Base-by-base conservation (phyloP, 345 rosid species). In the Moricandia arvensis region DNA sequence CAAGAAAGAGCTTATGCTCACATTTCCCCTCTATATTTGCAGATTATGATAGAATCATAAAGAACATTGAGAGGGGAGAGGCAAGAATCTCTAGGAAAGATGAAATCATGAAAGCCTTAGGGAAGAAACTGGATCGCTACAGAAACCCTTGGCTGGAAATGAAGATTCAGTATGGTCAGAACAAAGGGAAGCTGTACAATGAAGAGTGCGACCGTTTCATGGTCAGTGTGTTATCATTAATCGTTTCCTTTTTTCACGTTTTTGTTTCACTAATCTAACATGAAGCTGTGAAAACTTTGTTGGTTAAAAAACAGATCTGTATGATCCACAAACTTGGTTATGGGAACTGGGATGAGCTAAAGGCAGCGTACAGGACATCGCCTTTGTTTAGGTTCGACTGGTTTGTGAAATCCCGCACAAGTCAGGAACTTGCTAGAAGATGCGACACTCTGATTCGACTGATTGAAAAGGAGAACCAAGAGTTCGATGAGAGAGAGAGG, bases 291-390 rank as follows among this genome's bases (percentile, higher is more conserved):
- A 45, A 21, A 34, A 35, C 24, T 71, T 63, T 53, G 62, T 21
- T 37, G 34, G 15, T 57, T 3, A 13, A 71, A 21, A 47, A 29
- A 59, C 87, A 96, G 99, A 89, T 96, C 27, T 96, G 99, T 87
- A 96, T 91, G 98, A 91, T 93, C 72, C 97, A 96, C 87, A 96
- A 96, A 82, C 96, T 96, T 79, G 99, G 99, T 2, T 96, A 96
- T 83, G 98, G 98, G 47, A 93, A 96, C 43, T 96, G 99, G 98
- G 99, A 96, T 68, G 99, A 96, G 82, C 90, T 96, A 37, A 96
- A 96, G 83, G 93, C 98, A 41, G 98, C 98, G 35, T 93, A 91
- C 81, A 91, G 98, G 58, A 91, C 94, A 6, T 89, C 97, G 2
- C 90, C 98, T 9, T 76, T 93, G 76, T 96, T 96, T 71, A 96